phyloP scores from a whole-genome alignment of 495 filamentous ascomycete genomes.

The Daldinia caldariorum region DNA sequence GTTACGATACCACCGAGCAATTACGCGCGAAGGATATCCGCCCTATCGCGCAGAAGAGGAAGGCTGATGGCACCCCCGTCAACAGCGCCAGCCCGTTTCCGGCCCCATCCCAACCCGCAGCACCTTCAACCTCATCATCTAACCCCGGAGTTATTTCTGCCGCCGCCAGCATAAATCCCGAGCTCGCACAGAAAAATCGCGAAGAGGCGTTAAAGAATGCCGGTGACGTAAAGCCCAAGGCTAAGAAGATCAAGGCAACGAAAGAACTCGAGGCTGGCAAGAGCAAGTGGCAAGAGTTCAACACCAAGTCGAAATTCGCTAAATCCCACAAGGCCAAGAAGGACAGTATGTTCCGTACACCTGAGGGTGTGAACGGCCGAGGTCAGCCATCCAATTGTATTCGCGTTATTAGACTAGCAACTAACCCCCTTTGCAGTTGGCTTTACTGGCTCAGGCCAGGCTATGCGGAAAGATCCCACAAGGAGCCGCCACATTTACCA shows the following conservation, averaged over 20 bases:
- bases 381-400: conserved; percentile 61
- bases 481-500: conserved; percentile 89
- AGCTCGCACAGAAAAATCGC: conserved; percentile 73
- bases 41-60: conserved; percentile 85
- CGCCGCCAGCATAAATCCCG: conserved; percentile 84
- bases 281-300: conserved; percentile 94
- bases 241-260: conserved; percentile 86
- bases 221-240: conserved; percentile 54
- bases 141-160: conserved; percentile 81
- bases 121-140: conserved; percentile 46
- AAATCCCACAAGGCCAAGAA: conserved; percentile 75
- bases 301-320: conserved; percentile 77
- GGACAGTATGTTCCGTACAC: conserved; percentile 97
- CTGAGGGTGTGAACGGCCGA: conserved; percentile 83
- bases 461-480: conserved; percentile 90
- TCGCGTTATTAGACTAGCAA: background rate
- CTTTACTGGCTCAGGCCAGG: conserved; percentile 92
- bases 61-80: conserved; percentile 82
- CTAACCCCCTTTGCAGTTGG: conserved; percentile 72
- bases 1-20: conserved; percentile 86
- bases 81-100: conserved; percentile 54
- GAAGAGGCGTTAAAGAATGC: conserved; percentile 48
- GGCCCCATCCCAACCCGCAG: conserved; percentile 54
- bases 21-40: conserved; percentile 85
- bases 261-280: conserved; percentile 90